Base-by-base conservation (phyloP, 495 filamentous ascomycete species). In the Tirmania nivea region DNA sequence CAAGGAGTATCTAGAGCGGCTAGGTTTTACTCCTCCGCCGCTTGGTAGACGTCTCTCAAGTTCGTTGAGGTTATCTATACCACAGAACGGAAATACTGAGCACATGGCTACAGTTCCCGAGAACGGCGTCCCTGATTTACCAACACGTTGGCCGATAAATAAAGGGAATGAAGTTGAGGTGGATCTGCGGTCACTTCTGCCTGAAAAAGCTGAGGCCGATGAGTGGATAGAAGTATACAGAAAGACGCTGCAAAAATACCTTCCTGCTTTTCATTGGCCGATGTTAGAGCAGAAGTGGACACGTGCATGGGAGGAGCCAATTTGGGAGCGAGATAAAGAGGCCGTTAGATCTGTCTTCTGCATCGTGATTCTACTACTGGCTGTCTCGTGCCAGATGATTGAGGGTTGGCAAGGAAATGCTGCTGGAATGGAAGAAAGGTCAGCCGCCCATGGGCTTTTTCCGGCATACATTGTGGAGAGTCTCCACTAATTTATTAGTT, bases 231-330 rank as follows among this genome's bases (percentile, higher is more conserved):
- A 64, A 20, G 52, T 62, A 1, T 65, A 64, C 17, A 49, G 49
- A 34, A 62, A 48, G 31, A 62, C 53, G 0, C 42, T 65, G 14
- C 62, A 64, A 36, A 54, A 54, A 1, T 64, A 59, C 36, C 56
- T 54, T 8, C 59, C 62, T 5, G 58, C 63, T 14, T 65, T 65
- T 50, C 59, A 60, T 51, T 64, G 62, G 62, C 58, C 61, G 34
- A 37, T 48, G 9, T 36, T 64, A 20, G 56, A 64, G 45, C 54
- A 54, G 10, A 61, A 59, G 31, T 65, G 62, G 20, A 56, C 59
- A 19, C 54, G 59, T 48, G 62, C 62, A 14, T 65, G 59, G 59
- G 34, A 36, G 19, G 36, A 49, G 17, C 62, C 62, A 12, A 59
- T 65, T 47, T 65, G 62, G 62, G 62, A 65, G 37, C 25, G 37